A percentile compares a stretch with the other conserved stretches of the same genome.
Evolutionary conservation across 257 asterid species (phyloP).

Genomic region (Paraleonurus japonicus): DNA sequence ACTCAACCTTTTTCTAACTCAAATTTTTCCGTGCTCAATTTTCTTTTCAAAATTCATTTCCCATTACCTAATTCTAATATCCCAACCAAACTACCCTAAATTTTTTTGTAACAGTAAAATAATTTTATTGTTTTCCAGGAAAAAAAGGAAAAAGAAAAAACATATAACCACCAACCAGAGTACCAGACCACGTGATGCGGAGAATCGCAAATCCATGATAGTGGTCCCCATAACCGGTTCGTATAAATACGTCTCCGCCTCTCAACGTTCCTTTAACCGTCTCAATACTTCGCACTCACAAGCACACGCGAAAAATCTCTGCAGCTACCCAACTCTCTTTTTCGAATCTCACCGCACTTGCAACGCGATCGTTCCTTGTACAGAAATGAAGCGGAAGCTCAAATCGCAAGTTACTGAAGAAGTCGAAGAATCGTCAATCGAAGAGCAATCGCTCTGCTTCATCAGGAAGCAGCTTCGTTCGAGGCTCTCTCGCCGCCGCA

Average conservation of each 20-base stretch:
- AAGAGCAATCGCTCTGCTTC: slow-evolving; percentile 31
- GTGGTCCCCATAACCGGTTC: slow-evolving; percentile 43
- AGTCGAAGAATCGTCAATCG: slow-evolving; percentile 21
- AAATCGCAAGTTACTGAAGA: slow-evolving; percentile 23
- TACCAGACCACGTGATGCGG: slow-evolving; percentile 23
- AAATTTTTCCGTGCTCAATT: too few relatives aligned
- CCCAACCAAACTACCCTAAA: too few relatives aligned
- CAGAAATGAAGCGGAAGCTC: slow-evolving; percentile 52
- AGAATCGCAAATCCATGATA: neutral
- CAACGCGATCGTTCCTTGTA: slow-evolving; percentile 1
- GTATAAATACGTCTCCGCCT: slow-evolving; percentile 41
- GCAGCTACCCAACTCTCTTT: slow-evolving; percentile 18
- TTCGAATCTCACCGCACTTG: slow-evolving; percentile 15
- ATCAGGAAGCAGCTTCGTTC: slow-evolving; percentile 71
- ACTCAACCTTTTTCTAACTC: too few relatives aligned
- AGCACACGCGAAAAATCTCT: slow-evolving; percentile 28
- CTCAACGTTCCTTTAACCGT: slow-evolving; percentile 48
- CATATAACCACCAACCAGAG: too few relatives aligned
- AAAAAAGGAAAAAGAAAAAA: too few relatives aligned
- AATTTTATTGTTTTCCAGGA: too few relatives aligned
- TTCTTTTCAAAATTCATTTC: too few relatives aligned
- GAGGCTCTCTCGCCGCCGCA: slow-evolving; percentile 55
- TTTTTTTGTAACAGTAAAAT: too few relatives aligned
- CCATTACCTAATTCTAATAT: too few relatives aligned
- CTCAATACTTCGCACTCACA: slow-evolving; percentile 32